Percentiles rank a stretch among this genome's conserved stretches.
These are phyloP conservation scores for Lichtheimia ornata DNA, from an alignment of 371 early-diverging fungal genomes.

Conservation along the genomic window DNA sequence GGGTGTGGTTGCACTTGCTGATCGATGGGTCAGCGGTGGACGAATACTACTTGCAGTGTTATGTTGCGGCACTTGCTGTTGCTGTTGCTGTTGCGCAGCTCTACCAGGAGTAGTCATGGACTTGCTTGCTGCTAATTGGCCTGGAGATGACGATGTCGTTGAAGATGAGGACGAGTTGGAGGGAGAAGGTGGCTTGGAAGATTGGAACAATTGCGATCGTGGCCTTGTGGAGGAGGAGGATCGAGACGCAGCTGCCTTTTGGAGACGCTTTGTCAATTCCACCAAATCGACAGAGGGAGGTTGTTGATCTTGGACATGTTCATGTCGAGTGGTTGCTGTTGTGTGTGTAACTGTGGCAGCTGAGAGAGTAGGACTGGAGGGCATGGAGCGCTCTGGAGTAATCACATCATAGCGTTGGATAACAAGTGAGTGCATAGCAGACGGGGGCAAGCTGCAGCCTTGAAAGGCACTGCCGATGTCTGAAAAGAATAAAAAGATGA, in stretches of 20 bases:
- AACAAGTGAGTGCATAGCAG: constrained; percentile 33
- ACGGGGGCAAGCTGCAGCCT: neutral
- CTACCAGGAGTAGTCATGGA: constrained; percentile 10
- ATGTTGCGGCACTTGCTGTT: constrained; percentile 2
- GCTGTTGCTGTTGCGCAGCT: constrained; percentile 1
- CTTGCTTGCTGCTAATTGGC: constrained; percentile 3
- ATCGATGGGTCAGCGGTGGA: constrained; percentile 17
- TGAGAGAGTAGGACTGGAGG: constrained; percentile 46
- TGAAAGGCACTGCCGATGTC: too few species aligned
- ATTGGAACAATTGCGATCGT: constrained; percentile 40
- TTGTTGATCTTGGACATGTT: constrained; percentile 22
- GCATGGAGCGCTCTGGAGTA: constrained; percentile 47
- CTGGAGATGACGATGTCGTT: constrained; percentile 13
- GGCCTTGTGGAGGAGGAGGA: constrained; percentile 12
- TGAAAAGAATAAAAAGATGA: neutral
- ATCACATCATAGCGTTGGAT: constrained; percentile 45
- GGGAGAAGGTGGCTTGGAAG: constrained; percentile 30
- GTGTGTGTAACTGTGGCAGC: constrained; percentile 46
- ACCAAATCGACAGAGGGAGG: constrained; percentile 34
- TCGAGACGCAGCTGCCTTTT: constrained; percentile 14
- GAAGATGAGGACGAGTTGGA: constrained; percentile 20
- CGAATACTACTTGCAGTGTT: constrained; percentile 11
- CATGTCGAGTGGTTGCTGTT: constrained; percentile 36
- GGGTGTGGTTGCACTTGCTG: constrained; percentile 28
- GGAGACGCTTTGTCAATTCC: constrained; percentile 36